Evolutionary conservation across 2,329 filamentous ascomycete genomes (phyloP).

Genomic region (Claviceps africana): DNA sequence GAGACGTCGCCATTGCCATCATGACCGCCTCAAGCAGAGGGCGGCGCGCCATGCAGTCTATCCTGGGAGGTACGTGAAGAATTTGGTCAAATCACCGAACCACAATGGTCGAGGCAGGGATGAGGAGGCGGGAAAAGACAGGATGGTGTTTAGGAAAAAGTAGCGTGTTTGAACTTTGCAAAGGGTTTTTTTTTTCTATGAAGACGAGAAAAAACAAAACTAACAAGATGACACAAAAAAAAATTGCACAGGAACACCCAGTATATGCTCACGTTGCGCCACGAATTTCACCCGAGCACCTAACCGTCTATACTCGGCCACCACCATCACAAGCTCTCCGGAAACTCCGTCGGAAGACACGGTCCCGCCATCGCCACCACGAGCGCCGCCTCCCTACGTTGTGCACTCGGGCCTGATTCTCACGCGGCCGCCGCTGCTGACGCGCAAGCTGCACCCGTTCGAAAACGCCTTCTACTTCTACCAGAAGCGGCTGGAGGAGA

Average conservation of each 20-base stretch:
- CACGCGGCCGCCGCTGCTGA: constrained; percentile 77
- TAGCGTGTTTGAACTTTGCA: not conserved
- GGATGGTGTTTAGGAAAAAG: too few relatives aligned
- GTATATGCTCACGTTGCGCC: constrained; percentile 25
- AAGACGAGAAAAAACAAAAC: too few relatives aligned
- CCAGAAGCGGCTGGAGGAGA: constrained; percentile 92
- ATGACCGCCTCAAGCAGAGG: constrained; percentile 46
- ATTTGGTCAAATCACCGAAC: not conserved
- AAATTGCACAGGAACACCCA: constrained; percentile 14
- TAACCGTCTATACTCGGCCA: constrained; percentile 23
- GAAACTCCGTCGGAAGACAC: constrained; percentile 9
- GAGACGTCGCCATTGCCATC: not conserved
- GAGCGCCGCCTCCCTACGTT: constrained; percentile 24
- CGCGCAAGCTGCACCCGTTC: constrained; percentile 69
- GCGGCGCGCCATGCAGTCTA: constrained; percentile 31
- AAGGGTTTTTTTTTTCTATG: too few relatives aligned
- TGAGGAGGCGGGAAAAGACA: not conserved
- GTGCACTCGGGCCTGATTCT: constrained; percentile 61
- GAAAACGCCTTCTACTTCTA: constrained; percentile 93
- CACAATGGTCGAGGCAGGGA: not conserved
- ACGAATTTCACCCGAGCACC: constrained; percentile 15
- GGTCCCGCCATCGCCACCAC: constrained; percentile 7
- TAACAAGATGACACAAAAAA: not conserved
- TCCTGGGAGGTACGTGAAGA: constrained; percentile 33
- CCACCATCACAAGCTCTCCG: constrained; percentile 10